A percentile compares a stretch with the other conserved stretches of the same genome.
Conservation (phyloP, 225 moss, liverwort and hornwort genomes). For the Anthoceros angustus region DNA sequence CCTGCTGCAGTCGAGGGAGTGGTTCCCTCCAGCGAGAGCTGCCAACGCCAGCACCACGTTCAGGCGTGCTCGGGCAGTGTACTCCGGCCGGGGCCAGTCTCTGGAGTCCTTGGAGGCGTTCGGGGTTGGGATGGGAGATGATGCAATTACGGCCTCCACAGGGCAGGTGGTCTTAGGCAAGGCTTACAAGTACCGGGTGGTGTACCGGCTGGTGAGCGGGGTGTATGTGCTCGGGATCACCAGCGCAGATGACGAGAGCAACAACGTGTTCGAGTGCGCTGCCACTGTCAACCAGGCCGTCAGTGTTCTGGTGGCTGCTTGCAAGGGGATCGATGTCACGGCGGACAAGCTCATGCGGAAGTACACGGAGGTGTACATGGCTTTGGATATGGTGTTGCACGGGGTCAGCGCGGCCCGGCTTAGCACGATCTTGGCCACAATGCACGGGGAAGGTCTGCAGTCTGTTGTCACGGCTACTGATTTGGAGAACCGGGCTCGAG, state of each 20-base stretch:
- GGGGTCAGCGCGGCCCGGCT: conserved; percentile 93
- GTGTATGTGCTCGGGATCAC: conserved; percentile 95
- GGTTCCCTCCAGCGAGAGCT: conserved; percentile 98
- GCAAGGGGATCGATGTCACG: conserved; percentile 98
- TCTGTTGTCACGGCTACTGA: conserved; percentile 84
- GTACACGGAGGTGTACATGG: conserved; percentile 99
- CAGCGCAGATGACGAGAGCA: conserved; percentile 96
- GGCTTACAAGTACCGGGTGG: conserved; percentile 99
- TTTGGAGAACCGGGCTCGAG: conserved; percentile 83
- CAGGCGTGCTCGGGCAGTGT: conserved; percentile 63
- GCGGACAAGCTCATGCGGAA: conserved; percentile 86
- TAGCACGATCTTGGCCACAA: conserved; percentile 77
- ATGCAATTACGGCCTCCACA: conserved; percentile 84
- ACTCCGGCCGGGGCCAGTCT: conserved; percentile 13
- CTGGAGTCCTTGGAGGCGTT: conserved; percentile 10
- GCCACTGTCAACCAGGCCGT: conserved; percentile 99
- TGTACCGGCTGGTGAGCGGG: conserved; percentile 85
- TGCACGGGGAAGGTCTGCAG: conserved; percentile 89
- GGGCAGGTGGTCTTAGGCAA: conserved; percentile 99
- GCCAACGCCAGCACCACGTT: conserved; percentile 80
- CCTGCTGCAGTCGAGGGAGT: conserved; percentile 95
- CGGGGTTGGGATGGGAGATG: conserved; percentile 67
- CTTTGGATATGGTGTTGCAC: conserved; percentile 91
- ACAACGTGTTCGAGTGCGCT: conserved; percentile 93
- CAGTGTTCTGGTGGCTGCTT: conserved; percentile 98